Percentiles rank a stretch among this genome's conserved stretches.
Conservation (phyloP, 2,329 filamentous ascomycete species). For the Cercospora janseana region DNA sequence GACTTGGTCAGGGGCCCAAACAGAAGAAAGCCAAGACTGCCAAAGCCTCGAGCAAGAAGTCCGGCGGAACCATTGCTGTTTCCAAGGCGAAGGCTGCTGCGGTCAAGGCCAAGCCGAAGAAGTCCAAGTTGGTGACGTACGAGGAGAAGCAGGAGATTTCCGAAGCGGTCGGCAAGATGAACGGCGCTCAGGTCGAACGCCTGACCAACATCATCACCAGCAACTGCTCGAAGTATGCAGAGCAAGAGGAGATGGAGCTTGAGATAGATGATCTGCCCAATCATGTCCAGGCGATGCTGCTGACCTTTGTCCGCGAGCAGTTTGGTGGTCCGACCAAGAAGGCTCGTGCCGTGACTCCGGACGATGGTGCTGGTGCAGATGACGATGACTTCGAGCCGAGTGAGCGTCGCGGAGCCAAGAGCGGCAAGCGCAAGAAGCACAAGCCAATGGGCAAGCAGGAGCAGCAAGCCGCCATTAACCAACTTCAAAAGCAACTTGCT, state of each 20-base stretch:
- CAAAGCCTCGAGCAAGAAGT: slow-evolving; percentile 28
- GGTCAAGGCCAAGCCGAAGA: slow-evolving; percentile 51
- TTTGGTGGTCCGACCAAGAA: slow-evolving; percentile 35
- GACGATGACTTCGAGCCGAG: slow-evolving; percentile 52
- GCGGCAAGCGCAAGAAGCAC: slow-evolving; percentile 64
- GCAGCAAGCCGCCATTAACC: slow-evolving; percentile 65
- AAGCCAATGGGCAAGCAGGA: slow-evolving; percentile 74
- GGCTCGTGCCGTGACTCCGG: slow-evolving; percentile 30
- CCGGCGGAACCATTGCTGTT: slow-evolving; percentile 31
- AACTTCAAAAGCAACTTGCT: slow-evolving; percentile 59
- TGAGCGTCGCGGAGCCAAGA: slow-evolving; percentile 21
- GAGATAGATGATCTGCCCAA: slow-evolving; percentile 61
- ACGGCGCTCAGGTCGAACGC: slow-evolving; percentile 71
- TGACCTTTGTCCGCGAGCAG: slow-evolving; percentile 53
- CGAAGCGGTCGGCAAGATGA: slow-evolving; percentile 55
- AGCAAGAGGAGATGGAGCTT: slow-evolving; percentile 62
- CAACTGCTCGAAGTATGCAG: slow-evolving; percentile 68
- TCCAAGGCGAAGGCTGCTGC: slow-evolving; percentile 42
- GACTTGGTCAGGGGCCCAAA: slow-evolving; percentile 47
- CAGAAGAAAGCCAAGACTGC: slow-evolving; percentile 42
- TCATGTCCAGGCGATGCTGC: slow-evolving; percentile 55
- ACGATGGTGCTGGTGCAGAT: slow-evolving; percentile 38
- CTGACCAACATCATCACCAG: slow-evolving; percentile 88
- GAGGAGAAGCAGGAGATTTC: slow-evolving; percentile 91
- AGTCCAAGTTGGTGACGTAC: slow-evolving; percentile 65